Percentiles rank a stretch among this genome's conserved stretches.
phyloP scores from a whole-genome alignment of 164 flowering plant species.

The Kingdonia uniflora region DNA sequence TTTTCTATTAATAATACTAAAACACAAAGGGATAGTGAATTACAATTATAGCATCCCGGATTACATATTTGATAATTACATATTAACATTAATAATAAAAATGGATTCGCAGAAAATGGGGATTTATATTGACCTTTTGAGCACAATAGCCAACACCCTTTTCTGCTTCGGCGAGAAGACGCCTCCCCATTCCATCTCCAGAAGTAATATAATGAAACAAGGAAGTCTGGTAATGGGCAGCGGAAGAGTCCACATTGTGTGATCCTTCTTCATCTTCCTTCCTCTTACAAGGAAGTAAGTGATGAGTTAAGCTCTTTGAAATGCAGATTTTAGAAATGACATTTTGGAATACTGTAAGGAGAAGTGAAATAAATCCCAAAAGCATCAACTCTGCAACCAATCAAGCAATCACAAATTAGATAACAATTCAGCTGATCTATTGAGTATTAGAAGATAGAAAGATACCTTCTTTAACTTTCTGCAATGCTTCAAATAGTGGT shows the following conservation, averaged over 20 bases:
- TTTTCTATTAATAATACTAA: too few species aligned
- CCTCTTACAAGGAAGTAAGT: constrained; percentile 50
- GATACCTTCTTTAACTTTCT: constrained; percentile 78
- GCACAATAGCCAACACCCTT: constrained; percentile 13
- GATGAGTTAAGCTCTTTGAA: constrained; percentile 15
- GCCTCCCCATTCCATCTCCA: constrained; percentile 13
- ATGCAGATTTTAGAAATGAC: constrained; percentile 43
- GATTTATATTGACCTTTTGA: constrained; percentile 16
- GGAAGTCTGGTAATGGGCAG: constrained; percentile 17
- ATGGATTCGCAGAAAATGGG: too few species aligned
- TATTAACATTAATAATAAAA: too few species aligned
- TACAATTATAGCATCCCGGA: too few species aligned
- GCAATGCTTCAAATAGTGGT: constrained; percentile 63
- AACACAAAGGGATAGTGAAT: too few species aligned
- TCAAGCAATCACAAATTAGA: too few species aligned
- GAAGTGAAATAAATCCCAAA: constrained; percentile 73
- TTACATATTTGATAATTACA: too few species aligned
- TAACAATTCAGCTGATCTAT: too few species aligned
- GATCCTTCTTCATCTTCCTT: background rate
- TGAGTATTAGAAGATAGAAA: too few species aligned
- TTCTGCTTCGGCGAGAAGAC: constrained; percentile 23
- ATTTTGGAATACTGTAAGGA: constrained; percentile 45
- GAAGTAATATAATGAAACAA: background rate
- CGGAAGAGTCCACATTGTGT: background rate
- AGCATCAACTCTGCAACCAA: constrained; percentile 64